A percentile compares a stretch with the other conserved stretches of the same genome.
Conservation (phyloP, 345 rosid genomes). For the Lepidium aucheri region DNA sequence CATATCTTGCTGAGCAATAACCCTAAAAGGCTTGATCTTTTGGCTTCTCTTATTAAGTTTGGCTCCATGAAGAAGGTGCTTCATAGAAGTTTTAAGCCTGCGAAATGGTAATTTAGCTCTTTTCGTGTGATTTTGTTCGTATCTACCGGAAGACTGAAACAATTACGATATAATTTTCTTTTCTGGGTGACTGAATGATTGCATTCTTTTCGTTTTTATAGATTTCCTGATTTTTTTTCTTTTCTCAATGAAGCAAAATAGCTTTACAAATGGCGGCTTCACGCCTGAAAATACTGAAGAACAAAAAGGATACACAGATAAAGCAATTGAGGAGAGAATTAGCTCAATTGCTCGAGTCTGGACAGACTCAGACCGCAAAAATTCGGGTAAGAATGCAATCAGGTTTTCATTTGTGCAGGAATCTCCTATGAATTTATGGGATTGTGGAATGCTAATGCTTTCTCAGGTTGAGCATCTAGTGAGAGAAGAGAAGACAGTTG, state of each 20-base stretch:
- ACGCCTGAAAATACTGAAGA: conserved; percentile 69
- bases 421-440: neutral
- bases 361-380: conserved; percentile 73
- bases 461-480: conserved; percentile 85
- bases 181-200: neutral
- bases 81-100: conserved; percentile 85
- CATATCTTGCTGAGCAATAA: neutral
- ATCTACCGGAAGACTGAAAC: neutral
- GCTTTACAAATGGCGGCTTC: conserved; percentile 64
- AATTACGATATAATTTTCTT: neutral
- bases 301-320: conserved; percentile 55
- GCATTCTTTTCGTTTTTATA: neutral
- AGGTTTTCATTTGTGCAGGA: neutral
- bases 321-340: conserved; percentile 70
- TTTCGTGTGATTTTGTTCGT: neutral
- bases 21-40: neutral
- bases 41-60: neutral
- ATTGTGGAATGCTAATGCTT: neutral
- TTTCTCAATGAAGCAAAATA: conserved; percentile 49
- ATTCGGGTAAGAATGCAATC: conserved; percentile 45
- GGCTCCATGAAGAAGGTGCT: conserved; percentile 34
- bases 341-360: conserved; percentile 73
- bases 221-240: neutral
- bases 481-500: conserved; percentile 84
- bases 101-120: conserved; percentile 42